Conservation (phyloP, 176 grass and related monocot species). For the Oryza australiensis region DNA sequence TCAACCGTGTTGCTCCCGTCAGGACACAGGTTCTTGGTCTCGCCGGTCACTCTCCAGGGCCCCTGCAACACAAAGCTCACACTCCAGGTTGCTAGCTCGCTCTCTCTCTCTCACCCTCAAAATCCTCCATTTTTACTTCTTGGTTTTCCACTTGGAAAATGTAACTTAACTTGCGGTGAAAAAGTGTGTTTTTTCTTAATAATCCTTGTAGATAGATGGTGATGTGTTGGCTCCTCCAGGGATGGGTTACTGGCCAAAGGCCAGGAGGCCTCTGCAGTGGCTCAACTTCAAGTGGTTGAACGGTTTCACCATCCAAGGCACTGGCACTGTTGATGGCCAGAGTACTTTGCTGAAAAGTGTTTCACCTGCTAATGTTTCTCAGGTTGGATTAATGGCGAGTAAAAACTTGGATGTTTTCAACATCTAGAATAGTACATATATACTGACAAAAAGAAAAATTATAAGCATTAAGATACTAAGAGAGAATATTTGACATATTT, state of each 20-base stretch:
- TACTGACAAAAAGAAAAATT: background rate
- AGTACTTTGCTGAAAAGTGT: slow-evolving; percentile 26
- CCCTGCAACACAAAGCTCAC: slow-evolving; percentile 60
- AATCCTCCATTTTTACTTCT: background rate
- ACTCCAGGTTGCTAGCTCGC: slow-evolving; percentile 44
- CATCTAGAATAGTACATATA: background rate
- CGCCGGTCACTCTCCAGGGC: slow-evolving; percentile 59
- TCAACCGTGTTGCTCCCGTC: slow-evolving; percentile 57
- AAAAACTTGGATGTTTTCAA: background rate
- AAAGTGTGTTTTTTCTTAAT: too few species aligned
- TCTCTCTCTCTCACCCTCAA: background rate
- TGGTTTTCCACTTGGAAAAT: background rate
- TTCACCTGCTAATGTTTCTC: slow-evolving; percentile 27
- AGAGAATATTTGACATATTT: background rate
- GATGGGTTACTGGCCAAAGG: slow-evolving; percentile 46
- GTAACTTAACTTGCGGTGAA: too few species aligned
- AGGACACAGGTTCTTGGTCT: slow-evolving; percentile 48
- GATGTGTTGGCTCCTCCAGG: slow-evolving; percentile 47
- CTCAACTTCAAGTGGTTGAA: slow-evolving; percentile 80
- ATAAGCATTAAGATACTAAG: background rate
- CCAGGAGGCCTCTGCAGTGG: slow-evolving; percentile 58
- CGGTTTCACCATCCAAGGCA: slow-evolving; percentile 59
- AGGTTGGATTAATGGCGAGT: slow-evolving; percentile 1
- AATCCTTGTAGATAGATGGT: slow-evolving; percentile 65
- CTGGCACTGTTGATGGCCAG: slow-evolving; percentile 58